Base-by-base conservation (phyloP, 352 stramenopile species). In the Phytophthora cactorum region DNA sequence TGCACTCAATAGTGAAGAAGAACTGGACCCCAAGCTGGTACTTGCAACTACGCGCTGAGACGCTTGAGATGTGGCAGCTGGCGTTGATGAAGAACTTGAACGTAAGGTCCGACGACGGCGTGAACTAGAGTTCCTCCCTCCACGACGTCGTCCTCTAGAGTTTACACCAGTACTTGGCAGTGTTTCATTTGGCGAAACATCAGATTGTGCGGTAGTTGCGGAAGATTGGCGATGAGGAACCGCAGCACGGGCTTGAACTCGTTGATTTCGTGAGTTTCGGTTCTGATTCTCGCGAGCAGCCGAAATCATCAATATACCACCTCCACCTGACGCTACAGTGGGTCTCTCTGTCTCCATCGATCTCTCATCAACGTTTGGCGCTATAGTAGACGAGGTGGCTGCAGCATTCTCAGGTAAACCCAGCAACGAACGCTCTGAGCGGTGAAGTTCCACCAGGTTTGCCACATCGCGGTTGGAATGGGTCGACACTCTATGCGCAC, bases 381-480 rank as follows among this genome's bases (percentile, higher is more conserved):
- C 36, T n/a, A 31, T 38, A 45, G 46, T 15, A 12, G 7, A 10
- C 7, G 53, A 45, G 25, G 28, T 45, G n/a, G 39, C 28, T n/a
- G 28, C 32, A 46, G 41, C 14, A 46, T 17, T 56, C 47, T 68
- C 45, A n/a, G 52, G 39, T 17, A 56, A 29, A 46, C 53, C 66
- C 6, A 70, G 50, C n/a, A 65, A 22, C 3, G 51, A 61, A 4
- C 52, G 47, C 52, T 75, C 62, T 8, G 31, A 38, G 6, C 57
- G 52, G 34, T 75, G 68, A 4, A 75, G 39, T 27, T 72, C 62
- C 12, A 72, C 68, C 47, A 72, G 39, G 4, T 56, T 66, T 45
- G 62, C 62, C 41, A 75, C 51, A 47, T 71, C 60, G 4, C 57
- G 67, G 38, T 52, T 71, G 6, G 29, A 32, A 57, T 57, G 44